Conservation (phyloP, 148 eudicot species). For the Fagopyrum esculentum region DNA sequence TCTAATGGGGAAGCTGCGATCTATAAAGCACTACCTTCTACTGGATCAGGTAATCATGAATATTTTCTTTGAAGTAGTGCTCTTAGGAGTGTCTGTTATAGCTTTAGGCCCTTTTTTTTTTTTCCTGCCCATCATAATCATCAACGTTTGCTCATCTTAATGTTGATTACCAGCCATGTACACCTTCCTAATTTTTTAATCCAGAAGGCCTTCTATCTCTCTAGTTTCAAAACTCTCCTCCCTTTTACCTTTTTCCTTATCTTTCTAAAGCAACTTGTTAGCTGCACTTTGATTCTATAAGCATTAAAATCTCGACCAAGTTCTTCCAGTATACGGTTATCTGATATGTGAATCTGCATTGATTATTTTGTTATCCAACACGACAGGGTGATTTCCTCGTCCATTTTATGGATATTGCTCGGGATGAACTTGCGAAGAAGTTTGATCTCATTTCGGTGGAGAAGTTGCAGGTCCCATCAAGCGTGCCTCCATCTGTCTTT, state of each 20-base stretch:
- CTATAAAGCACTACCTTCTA: slow-evolving; percentile 93
- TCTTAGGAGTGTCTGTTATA: not conserved
- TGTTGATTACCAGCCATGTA: not conserved
- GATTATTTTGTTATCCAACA: not conserved
- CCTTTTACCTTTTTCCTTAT: not conserved
- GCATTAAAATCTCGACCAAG: not conserved
- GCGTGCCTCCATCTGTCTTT: slow-evolving; percentile 14
- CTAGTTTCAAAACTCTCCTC: not conserved
- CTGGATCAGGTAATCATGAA: slow-evolving; percentile 79
- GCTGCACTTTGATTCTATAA: not conserved
- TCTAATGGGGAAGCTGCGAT: slow-evolving; percentile 82
- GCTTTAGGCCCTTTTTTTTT: not conserved
- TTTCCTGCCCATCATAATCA: not conserved
- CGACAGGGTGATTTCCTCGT: slow-evolving; percentile 95
- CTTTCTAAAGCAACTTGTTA: not conserved
- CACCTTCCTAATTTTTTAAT: not conserved
- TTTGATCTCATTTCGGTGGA: slow-evolving; percentile 82
- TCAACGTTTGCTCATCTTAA: not conserved
- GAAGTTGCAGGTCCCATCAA: slow-evolving; percentile 73
- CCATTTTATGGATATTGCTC: slow-evolving; percentile 98
- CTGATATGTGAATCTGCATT: not conserved
- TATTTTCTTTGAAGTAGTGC: not conserved
- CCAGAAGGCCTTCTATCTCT: not conserved
- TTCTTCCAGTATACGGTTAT: not conserved
- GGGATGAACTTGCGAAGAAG: slow-evolving; percentile 80